Base-by-base conservation (phyloP, 331 rosid species). In the Malus hybrid region DNA sequence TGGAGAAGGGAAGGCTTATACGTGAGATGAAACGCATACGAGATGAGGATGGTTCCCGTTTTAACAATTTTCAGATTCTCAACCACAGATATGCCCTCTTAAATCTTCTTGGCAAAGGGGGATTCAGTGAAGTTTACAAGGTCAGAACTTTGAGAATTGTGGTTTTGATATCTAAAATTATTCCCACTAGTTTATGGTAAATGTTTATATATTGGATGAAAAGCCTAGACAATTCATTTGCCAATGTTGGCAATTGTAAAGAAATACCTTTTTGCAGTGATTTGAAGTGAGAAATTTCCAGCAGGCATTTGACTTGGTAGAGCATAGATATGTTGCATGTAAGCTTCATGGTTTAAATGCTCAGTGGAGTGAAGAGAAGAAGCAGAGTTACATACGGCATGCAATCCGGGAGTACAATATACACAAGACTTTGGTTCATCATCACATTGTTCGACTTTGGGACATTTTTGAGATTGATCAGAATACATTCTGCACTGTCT, bases 281-380 rank as follows among this genome's bases (percentile, higher is more conserved):
- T 89, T 88, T 95, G 96, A 95, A 92, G 97, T 95, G 83, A 90
- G 92, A 90, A 90, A 84, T 92, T 95, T 95, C 93, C 93, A 79
- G 96, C 97, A 95, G 99, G 99, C 99, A 84, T 95, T 87, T 78
- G 99, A 95, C 82, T 90, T 95, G 92, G 90, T 90, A 80, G 97
- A 92, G 71, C 97, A 95, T 85, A 95, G 97, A 84, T 95, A 95
- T 11, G 97, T 95, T 79, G 99, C 99, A 3, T 95, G 99, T 87
- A 95, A 95, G 83, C 97, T 95, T 85, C 99, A 95, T 69, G 99
- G 99, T 82, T 85, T 95, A 83, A 92, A 95, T 86, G 96, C 93
- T 76, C 97, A 92, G 83, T 95, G 99, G 99, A 92, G 99, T 79
- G 99, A 95, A 85, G 99, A 90, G 87, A 95, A 92, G 93, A 95